Base-by-base conservation (phyloP, 179 eudicot genomes). In the Spinacia oleracea region DNA sequence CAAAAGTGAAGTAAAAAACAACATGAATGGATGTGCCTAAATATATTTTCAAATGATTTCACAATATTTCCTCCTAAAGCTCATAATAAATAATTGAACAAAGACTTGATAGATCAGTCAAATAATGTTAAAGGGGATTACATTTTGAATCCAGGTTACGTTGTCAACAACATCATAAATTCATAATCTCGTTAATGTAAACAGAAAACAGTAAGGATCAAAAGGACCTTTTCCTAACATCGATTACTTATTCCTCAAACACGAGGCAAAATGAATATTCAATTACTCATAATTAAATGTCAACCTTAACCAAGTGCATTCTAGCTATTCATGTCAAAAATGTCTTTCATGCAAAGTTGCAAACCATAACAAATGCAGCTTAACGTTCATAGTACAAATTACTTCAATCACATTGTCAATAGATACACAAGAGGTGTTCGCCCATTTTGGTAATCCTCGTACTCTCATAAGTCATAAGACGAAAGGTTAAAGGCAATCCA, bases 331-430 rank as follows among this genome's bases (percentile, higher is more conserved):
- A 48, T 48, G 58, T 18, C 63, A 29, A 25, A 14, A 42, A 18
- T 1, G 32, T 12, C 31, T 21, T 35, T 60, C 74, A 18, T n/a
- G n/a, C n/a, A n/a, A n/a, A n/a, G n/a, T n/a, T 66, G 72, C n/a
- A 59, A 35, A 21, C 74, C 53, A 46, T 11, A n/a, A 16, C 27
- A 29, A 31, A 38, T 12, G 9, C 11, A 35, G 42, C 68, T 51
- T 50, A 29, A 79, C 27, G 27, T 51, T 63, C 46, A 40, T 42
- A 55, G 21, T 46, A n/a, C 0, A 35, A 72, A 43, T 15, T 58
- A 96, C 99, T 97, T 92, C 80, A 81, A 96, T 87, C 51, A 96
- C 96, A 87, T 92, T 92, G 15, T 82, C 82, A 70, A 96, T 86
- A 45, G 98, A 91, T 64, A 92, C 97, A 80, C 91, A 88, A 43